Evolutionary conservation across 2,329 filamentous ascomycete genomes (phyloP), one percentile per base, ranked within the genome.

Genomic region (Graphium sp.): DNA sequence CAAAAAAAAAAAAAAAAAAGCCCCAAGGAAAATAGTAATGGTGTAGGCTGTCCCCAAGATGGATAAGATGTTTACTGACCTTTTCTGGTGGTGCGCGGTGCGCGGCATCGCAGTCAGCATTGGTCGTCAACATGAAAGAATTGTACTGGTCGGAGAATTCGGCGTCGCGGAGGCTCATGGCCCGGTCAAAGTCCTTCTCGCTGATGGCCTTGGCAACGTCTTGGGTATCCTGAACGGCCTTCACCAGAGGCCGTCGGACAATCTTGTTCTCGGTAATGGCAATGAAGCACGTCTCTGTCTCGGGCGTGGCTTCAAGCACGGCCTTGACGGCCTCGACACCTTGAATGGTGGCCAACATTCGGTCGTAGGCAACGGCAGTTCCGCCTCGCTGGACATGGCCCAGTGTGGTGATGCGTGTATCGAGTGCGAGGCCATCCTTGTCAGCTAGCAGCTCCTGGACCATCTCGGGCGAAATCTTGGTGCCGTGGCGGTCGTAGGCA

Each of bases 241-340:
- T 70, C 60, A 95, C 79, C 16, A 98, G 60, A 13, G 84, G 78
- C 41, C 85, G 84, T 31, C 85, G 73, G 38, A 84, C 74, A 47
- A 98, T 95, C 59, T 98, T 92, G 66, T 95, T 95, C 60, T 98
- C 89, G 37, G 77, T 85, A 40, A 98, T 85, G 41, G 84, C 85
- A 47, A 98, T 95, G 46, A 98, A 85, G 33, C 84, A 87, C 27
- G 84, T 93, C 31, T 83, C 81, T 0, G 81, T 87, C 24, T 89
- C 78, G 7, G 89, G 84, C 1, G 74, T 91, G 28, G 83, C 81
- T 39, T 92, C 82, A 17, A 94, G 64, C 12, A 94, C 82, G 14
- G 87, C 85, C 43, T 80, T 83, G 44, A 95, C 85, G 15, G 85
- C 87, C 52, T 94, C 85, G 4, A 92, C 83, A 43, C 85, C 89